Evolutionary conservation across 306 rosid genomes (phyloP).

Genomic region (Trichosanthes truncata): DNA sequence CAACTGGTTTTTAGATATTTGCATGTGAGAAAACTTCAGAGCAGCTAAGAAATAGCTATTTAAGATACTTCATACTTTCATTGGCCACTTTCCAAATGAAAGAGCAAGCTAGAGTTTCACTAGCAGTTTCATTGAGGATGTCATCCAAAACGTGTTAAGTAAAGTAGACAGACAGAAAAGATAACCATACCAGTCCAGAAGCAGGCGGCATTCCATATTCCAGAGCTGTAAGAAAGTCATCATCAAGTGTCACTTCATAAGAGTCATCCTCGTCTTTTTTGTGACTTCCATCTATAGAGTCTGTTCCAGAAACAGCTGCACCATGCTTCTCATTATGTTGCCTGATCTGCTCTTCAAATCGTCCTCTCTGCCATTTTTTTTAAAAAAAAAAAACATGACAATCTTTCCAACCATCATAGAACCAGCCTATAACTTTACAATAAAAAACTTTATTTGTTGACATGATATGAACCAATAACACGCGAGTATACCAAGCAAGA

Average conservation of each 20-base stretch:
- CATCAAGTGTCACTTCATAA: conserved; percentile 85
- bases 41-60: background rate
- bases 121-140: background rate
- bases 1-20: background rate
- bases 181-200: conserved; percentile 76
- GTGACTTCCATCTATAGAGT: conserved; percentile 20
- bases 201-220: conserved; percentile 99
- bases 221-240: conserved; percentile 87
- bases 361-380: conserved; percentile 50
- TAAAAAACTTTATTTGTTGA: background rate
- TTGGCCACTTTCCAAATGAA: background rate
- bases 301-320: conserved; percentile 24
- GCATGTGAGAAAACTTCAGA: background rate
- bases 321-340: conserved; percentile 76
- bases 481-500: background rate
- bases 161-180: conserved; percentile 3
- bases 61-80: background rate
- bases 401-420: background rate
- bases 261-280: conserved; percentile 44
- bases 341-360: conserved; percentile 81
- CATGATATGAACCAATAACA: background rate
- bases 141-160: background rate
- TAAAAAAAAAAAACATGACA: background rate
- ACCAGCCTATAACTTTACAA: background rate
- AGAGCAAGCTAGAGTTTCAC: background rate